phyloP scores from a whole-genome alignment of 441 rosid species.

The Sinapis alba region DNA sequence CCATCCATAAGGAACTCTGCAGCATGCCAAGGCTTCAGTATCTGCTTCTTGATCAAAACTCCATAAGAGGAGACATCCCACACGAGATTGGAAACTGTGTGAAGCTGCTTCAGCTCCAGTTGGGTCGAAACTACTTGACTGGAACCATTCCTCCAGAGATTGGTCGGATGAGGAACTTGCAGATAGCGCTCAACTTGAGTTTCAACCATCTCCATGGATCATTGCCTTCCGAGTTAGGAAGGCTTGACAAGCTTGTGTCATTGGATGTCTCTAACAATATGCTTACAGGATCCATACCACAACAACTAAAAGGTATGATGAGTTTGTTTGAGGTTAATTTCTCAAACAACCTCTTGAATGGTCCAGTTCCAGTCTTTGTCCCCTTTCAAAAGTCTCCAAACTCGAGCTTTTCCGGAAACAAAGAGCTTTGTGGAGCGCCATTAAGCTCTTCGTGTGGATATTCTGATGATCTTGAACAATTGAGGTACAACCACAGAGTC shows the following conservation, averaged over 20 bases:
- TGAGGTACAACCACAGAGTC: constrained; percentile 71
- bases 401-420: constrained; percentile 80
- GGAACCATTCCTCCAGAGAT: constrained; percentile 89
- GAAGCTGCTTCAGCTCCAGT: constrained; percentile 76
- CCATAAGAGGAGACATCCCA: constrained; percentile 86
- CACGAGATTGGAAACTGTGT: constrained; percentile 84
- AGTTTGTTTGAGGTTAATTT: constrained; percentile 95
- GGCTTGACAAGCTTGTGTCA: constrained; percentile 89
- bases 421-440: constrained; percentile 92
- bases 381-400: constrained; percentile 89
- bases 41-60: constrained; percentile 77
- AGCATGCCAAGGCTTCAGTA: constrained; percentile 82
- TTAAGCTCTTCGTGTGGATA: constrained; percentile 59
- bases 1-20: constrained; percentile 76
- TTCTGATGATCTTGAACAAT: constrained; percentile 43
- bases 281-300: constrained; percentile 78
- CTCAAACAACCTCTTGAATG: constrained; percentile 75
- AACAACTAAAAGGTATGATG: constrained; percentile 77
- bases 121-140: constrained; percentile 82
- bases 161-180: constrained; percentile 81
- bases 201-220: constrained; percentile 86
- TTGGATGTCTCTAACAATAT: constrained; percentile 87
- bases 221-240: constrained; percentile 83
- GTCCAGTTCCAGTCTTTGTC: constrained; percentile 74
- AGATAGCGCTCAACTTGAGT: constrained; percentile 90